phyloP scores from a whole-genome alignment of 2,329 filamentous ascomycete species.

The Talaromyces piceae region DNA sequence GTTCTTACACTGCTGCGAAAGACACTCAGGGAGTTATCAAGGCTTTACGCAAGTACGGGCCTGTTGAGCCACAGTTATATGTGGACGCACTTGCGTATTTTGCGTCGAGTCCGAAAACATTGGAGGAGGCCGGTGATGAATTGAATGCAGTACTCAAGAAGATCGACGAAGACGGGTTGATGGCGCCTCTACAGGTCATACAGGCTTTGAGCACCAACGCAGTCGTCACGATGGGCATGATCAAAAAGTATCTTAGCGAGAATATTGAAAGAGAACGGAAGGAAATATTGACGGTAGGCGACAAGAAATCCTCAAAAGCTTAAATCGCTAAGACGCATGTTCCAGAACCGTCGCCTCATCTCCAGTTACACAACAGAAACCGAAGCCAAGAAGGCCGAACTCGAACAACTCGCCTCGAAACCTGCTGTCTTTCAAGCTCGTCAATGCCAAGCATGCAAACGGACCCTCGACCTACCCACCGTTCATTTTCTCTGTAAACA shows the following conservation, averaged over 20 bases:
- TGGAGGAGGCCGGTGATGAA: slow-evolving; percentile 83
- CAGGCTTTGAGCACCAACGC: slow-evolving; percentile 74
- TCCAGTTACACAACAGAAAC: slow-evolving; percentile 79
- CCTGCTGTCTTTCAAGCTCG: slow-evolving; percentile 87
- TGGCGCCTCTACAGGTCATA: slow-evolving; percentile 94
- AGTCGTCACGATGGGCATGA: slow-evolving; percentile 94
- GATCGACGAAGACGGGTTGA: slow-evolving; percentile 83
- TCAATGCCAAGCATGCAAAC: slow-evolving; percentile 74
- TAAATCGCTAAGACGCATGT: slow-evolving; percentile 19
- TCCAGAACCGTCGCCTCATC: slow-evolving; percentile 69
- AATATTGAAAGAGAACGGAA: slow-evolving; percentile 83
- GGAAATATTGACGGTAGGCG: slow-evolving; percentile 62
- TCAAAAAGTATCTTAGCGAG: slow-evolving; percentile 82
- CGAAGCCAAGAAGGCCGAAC: slow-evolving; percentile 67
- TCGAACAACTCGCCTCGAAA: slow-evolving; percentile 67
- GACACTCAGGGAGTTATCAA: slow-evolving; percentile 87
- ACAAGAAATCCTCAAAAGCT: background rate
- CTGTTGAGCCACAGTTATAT: slow-evolving; percentile 84
- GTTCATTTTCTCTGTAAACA: slow-evolving; percentile 98
- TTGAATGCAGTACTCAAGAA: slow-evolving; percentile 70
- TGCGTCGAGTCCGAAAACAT: slow-evolving; percentile 70
- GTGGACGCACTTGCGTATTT: slow-evolving; percentile 89
- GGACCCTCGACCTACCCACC: slow-evolving; percentile 72
- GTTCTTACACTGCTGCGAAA: slow-evolving; percentile 85
- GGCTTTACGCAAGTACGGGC: slow-evolving; percentile 83